phyloP scores from a whole-genome alignment of 257 asterid species.

The Nicotiana otophora region DNA sequence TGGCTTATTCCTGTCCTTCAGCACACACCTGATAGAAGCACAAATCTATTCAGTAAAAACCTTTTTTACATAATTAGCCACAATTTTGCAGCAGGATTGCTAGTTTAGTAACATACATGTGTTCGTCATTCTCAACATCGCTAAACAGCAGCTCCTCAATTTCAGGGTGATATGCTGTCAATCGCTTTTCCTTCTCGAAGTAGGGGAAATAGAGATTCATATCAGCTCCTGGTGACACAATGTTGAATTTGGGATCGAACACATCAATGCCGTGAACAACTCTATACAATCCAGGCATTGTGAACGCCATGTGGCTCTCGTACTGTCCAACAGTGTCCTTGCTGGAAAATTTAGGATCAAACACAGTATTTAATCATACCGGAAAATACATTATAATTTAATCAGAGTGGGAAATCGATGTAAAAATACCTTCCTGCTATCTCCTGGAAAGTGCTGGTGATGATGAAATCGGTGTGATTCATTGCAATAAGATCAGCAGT shows the following conservation, averaged over 20 bases:
- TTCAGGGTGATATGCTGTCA: conserved; percentile 66
- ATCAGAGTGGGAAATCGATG: not conserved
- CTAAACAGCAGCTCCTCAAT: conserved; percentile 79
- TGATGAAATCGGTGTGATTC: conserved; percentile 97
- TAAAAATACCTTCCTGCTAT: conserved; percentile 81
- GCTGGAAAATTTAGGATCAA: conserved; percentile 29
- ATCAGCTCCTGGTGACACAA: conserved; percentile 97
- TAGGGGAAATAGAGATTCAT: conserved; percentile 62
- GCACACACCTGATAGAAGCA: conserved; percentile 50
- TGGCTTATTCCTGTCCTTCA: conserved; percentile 79
- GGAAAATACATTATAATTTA: not conserved
- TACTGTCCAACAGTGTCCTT: conserved; percentile 96
- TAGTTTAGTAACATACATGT: conserved; percentile 44
- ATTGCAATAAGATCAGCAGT: conserved; percentile 94
- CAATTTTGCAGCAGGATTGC: not conserved
- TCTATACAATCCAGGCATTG: conserved; percentile 93
- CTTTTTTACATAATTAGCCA: not conserved
- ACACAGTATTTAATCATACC: no score
- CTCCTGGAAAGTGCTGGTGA: conserved; percentile 97
- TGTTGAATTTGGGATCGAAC: conserved; percentile 94
- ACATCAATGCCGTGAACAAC: conserved; percentile 92
- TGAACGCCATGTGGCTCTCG: conserved; percentile 95
- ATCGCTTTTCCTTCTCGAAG: conserved; percentile 65
- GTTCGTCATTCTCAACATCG: conserved; percentile 76
- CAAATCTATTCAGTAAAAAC: not conserved